Base-by-base conservation (phyloP, 148 eudicot species). In the Silene latifolia region DNA sequence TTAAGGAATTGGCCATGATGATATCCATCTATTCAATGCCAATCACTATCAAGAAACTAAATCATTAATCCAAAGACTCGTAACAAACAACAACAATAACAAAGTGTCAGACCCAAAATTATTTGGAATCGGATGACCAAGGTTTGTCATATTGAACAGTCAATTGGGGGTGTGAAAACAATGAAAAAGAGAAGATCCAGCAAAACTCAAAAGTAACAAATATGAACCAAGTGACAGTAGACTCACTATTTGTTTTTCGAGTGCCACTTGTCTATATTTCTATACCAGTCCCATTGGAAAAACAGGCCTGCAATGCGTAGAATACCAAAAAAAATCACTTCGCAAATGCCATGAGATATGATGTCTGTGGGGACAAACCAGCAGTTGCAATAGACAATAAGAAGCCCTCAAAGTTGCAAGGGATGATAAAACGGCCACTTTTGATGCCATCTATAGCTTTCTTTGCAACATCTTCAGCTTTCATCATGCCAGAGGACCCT, bases 321-420 rank as follows among this genome's bases (percentile, higher is more conserved):
- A 63, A 92, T 19, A 63, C 96, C 81, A 71, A 84, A 87, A 58
- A 85, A 63, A 84, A 84, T 48, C 48, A 95, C 92, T 85, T 95
- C 98, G 92, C 78, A 71, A 92, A 95, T 18, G 98, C 98, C 96
- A 87, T 90, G 39, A 92, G 13, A 69, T 32, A 85, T 39, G 98
- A 95, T 78, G 90, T 80, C 81, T 95, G 97, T 64, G 98, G 98
- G 35, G 91, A 87, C 69, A 90, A 68, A 67, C 98, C 98, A 57
- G 96, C 87, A n/a, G 98, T 95, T 18, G 84, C 96, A 32, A 92
- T 63, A 71, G 92, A 77, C 65, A 92, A 76, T 48, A 88, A 44
- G 62, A 77, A 47, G 25, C 97, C 98, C 79, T 89, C 93, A 61
- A 89, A 79, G 84, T 95, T 95, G 88, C 97, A 92, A 53, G 93